Percentiles rank a stretch among this genome's conserved stretches.
These are phyloP conservation scores for Onygenales sp. DNA, from an alignment of 2,329 filamentous ascomycete genomes.

Conservation along the genomic window DNA sequence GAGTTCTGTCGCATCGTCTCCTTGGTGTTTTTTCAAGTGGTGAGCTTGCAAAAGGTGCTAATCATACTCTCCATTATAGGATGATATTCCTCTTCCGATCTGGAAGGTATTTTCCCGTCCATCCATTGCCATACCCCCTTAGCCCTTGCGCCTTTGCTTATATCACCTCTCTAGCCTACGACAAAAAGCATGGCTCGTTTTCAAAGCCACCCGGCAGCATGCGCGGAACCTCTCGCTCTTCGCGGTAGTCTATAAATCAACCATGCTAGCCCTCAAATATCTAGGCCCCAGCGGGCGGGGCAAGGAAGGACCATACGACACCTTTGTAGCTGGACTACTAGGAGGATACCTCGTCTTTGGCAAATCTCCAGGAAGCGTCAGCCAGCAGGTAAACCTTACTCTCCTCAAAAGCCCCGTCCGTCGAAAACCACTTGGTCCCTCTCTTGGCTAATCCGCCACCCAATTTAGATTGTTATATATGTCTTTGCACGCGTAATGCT, in stretches of 20 bases:
- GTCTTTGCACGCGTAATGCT: constrained; percentile 88
- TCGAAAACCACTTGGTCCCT: constrained; percentile 4
- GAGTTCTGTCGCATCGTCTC: background rate
- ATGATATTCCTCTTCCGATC: constrained; percentile 97
- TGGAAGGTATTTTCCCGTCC: constrained; percentile 52
- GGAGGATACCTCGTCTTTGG: constrained; percentile 94
- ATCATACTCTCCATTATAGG: constrained; percentile 32
- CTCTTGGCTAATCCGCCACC: background rate
- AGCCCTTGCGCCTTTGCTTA: background rate
- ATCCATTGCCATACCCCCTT: background rate
- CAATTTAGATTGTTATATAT: constrained; percentile 78
- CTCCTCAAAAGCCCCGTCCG: constrained; percentile 5
- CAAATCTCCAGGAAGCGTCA: constrained; percentile 67
- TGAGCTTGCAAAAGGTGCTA: constrained; percentile 10
- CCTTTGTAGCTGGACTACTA: constrained; percentile 74
- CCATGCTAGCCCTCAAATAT: constrained; percentile 65
- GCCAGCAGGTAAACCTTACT: constrained; percentile 50
- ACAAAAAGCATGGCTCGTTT: constrained; percentile 67
- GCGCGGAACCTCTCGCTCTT: constrained; percentile 88
- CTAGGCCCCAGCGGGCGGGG: constrained; percentile 34
- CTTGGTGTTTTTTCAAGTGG: background rate
- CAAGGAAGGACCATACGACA: constrained; percentile 65
- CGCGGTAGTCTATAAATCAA: constrained; percentile 78
- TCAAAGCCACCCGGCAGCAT: constrained; percentile 81
- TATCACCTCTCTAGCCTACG: constrained; percentile 42